Evolutionary conservation across 2,329 filamentous ascomycete species (phyloP), one percentile per base, ranked within the genome.

Genomic region (Sclerotinia nivalis): DNA sequence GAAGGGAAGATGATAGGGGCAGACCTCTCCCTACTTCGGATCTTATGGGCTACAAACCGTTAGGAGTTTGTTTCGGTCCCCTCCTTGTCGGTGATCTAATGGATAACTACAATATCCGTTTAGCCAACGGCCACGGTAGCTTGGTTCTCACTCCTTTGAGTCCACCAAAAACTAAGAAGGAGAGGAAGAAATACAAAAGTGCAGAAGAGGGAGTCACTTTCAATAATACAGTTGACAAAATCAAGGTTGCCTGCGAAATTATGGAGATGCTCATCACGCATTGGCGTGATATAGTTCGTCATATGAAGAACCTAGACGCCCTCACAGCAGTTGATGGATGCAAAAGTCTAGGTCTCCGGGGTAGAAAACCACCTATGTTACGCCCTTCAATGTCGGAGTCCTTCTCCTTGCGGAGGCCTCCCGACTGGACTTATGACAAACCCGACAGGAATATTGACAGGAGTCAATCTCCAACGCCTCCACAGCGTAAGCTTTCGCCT

Each of bases 61-160:
- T 91, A 13, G 86, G 88, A 0, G 87, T 89, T 65, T 81, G 90
- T 1, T 91, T 91, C 76, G 89, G 88, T 0, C 89, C 89, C 1
- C 80, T 91, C 0, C 79, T 91, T 7, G 77, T 90, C 4, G 87
- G 88, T 2, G 84, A 89, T 56, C 77, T 87, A 22, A 79, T 89
- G 43, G 82, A 85, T 25, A 78, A 81, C 22, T 88, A 87, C 73
- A 81, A 79, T 43, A 76, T 76, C 72, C 75, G 73, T 60, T 71
- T 75, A 20, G 74, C 74, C 22, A 76, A 76, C 56, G 74, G 74
- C 25, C 72, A 74, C 52, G 74, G 75, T 22, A 74, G 72, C 22
- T 68, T 78, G 10, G 69, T 77, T 2, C 64, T 78, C 22, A 73
- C 76, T 52, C 77, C 76, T 47, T 70, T 76, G 13, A 76, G 73